These are phyloP conservation scores for Quaeritorhiza haematococci DNA, from an alignment of 371 early-diverging fungal species.

Conservation along the genomic window DNA sequence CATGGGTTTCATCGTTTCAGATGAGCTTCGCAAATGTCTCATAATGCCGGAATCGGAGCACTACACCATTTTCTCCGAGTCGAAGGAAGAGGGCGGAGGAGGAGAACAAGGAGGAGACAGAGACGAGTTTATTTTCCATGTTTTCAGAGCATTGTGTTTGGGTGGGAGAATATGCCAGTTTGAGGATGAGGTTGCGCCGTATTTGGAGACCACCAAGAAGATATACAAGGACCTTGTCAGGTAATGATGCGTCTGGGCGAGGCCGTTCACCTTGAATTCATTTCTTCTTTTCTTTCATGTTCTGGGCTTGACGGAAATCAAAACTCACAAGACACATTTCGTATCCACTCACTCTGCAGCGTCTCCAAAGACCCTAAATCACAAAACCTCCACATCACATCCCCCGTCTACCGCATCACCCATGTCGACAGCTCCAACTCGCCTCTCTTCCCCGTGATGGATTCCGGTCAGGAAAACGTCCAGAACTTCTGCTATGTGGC, in stretches of 20 bases:
- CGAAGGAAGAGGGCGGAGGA: neutral
- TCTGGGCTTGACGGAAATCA: constrained; percentile 1
- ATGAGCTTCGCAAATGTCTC: constrained; percentile 37
- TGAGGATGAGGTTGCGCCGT: constrained; percentile 38
- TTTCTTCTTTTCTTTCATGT: neutral
- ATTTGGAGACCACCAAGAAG: constrained; percentile 31
- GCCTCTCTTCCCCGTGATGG: constrained; percentile 7
- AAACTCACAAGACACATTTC: neutral
- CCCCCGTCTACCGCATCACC: constrained; percentile 27
- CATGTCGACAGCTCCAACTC: constrained; percentile 21
- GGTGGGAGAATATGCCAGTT: constrained; percentile 45
- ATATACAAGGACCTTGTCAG: constrained; percentile 43
- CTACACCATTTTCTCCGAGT: constrained; percentile 7
- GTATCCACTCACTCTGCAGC: too few relatives aligned
- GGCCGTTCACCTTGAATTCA: neutral
- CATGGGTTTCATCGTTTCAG: constrained; percentile 30
- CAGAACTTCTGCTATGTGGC: constrained; percentile 46
- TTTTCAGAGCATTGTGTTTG: constrained; percentile 38
- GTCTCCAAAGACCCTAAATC: constrained; percentile 22
- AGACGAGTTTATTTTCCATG: constrained; percentile 38
- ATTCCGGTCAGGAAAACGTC: constrained; percentile 20
- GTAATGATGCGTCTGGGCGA: constrained; percentile 6
- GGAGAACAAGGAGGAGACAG: constrained; percentile 18
- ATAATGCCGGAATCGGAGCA: constrained; percentile 23
- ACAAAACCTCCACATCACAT: constrained; percentile 19